phyloP scores from a whole-genome alignment of 2,329 filamentous ascomycete species.

The Ophiocordyceps robertsii region DNA sequence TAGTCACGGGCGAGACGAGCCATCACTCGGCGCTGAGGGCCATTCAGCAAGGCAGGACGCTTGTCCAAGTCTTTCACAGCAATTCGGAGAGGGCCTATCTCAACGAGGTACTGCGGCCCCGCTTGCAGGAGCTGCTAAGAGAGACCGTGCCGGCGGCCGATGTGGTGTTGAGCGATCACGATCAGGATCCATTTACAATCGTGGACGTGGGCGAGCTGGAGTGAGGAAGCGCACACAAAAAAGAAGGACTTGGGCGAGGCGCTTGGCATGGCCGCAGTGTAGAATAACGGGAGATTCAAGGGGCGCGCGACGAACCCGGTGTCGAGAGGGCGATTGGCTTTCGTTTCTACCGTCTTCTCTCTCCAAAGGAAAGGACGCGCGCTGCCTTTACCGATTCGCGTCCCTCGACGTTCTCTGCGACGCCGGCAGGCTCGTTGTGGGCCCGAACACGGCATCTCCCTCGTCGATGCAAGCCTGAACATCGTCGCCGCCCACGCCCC shows the following conservation, averaged over 20 bases:
- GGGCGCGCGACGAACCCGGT: background rate
- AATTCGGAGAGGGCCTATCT: constrained; percentile 86
- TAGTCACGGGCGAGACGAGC: constrained; percentile 85
- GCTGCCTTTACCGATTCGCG: constrained; percentile 2
- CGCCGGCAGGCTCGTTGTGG: constrained; percentile 5
- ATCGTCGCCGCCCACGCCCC: constrained; percentile 39
- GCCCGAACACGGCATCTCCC: constrained; percentile 35
- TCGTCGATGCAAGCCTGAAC: constrained; percentile 39
- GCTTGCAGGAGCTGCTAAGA: constrained; percentile 46
- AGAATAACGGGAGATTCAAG: background rate
- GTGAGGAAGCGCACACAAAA: background rate
- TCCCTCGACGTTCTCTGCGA: constrained; percentile 6
- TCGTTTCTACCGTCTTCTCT: background rate
- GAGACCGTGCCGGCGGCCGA: constrained; percentile 36
- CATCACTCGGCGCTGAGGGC: constrained; percentile 86
- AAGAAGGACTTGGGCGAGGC: background rate
- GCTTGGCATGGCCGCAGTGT: background rate
- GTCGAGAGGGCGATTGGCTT: background rate
- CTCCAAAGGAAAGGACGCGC: background rate
- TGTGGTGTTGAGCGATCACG: constrained; percentile 64
- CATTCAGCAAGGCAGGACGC: constrained; percentile 68
- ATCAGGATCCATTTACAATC: constrained; percentile 82
- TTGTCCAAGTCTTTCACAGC: constrained; percentile 81
- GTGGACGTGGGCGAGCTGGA: constrained; percentile 34
- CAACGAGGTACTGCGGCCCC: constrained; percentile 51